Conservation (phyloP, 2,329 filamentous ascomycete species). For the Neofusicoccum cordaticola region DNA sequence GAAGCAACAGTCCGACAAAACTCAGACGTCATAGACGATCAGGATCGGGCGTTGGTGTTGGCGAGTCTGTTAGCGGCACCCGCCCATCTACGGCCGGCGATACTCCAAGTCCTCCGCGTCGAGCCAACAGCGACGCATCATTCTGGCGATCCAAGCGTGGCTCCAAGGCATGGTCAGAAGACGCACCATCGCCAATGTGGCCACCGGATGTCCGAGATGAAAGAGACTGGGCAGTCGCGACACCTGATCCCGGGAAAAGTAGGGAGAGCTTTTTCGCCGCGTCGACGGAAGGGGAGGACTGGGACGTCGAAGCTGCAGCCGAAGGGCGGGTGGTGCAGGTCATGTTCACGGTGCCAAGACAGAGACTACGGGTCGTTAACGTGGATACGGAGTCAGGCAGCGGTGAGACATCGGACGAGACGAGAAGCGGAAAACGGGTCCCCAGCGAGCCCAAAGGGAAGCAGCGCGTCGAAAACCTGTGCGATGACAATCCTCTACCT, state of each 20-base stretch:
- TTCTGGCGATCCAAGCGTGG: conserved; percentile 42
- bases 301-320: conserved; percentile 51
- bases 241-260: conserved; percentile 3
- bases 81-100: not conserved
- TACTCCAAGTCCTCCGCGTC: conserved; percentile 30
- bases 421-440: not conserved
- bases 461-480: not conserved
- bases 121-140: conserved; percentile 45
- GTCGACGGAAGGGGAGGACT: conserved; percentile 38
- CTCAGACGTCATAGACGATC: conserved; percentile 5
- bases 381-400: conserved; percentile 2
- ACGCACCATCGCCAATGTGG: conserved; percentile 43
- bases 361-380: conserved; percentile 86
- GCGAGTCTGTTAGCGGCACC: not conserved
- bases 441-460: conserved; percentile 3
- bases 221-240: conserved; percentile 31
- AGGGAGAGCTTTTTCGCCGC: conserved; percentile 21
- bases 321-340: conserved; percentile 49
- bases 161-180: conserved; percentile 41
- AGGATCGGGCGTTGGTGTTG: conserved; percentile 1
- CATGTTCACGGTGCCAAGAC: conserved; percentile 91
- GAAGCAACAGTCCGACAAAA: conserved; percentile 5
- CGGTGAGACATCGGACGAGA: conserved; percentile 1
- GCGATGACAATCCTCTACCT: not conserved
- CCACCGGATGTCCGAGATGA: conserved; percentile 27